phyloP scores from a whole-genome alignment of 1,284 basidiomycete genomes.

The Ganoderma multipileum region DNA sequence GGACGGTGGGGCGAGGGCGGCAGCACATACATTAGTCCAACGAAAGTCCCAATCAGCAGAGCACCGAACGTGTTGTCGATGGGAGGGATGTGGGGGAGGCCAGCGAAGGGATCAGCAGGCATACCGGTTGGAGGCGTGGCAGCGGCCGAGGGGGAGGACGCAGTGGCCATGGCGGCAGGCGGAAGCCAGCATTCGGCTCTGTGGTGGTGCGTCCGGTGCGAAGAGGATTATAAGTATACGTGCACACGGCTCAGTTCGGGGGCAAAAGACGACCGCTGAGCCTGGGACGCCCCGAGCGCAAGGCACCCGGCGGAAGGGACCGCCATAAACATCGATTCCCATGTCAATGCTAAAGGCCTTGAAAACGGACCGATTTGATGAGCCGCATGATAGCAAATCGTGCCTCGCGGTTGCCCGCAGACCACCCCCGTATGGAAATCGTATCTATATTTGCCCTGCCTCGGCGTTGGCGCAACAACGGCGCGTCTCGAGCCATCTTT shows the following conservation, averaged over 20 bases:
- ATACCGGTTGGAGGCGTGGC: neutral
- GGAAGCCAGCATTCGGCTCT: slow-evolving; percentile 2
- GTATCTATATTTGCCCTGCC: neutral
- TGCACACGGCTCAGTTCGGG: neutral
- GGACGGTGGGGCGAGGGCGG: neutral
- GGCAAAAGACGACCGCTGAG: neutral
- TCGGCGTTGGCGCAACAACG: neutral
- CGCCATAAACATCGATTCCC: neutral
- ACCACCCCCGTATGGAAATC: neutral
- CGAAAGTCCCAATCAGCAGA: slow-evolving; percentile 25
- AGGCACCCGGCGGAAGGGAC: neutral
- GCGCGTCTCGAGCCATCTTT: neutral
- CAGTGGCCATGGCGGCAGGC: neutral
- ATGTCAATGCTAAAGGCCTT: neutral
- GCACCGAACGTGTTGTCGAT: slow-evolving; percentile 28
- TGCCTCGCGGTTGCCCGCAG: neutral
- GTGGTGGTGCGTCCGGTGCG: neutral
- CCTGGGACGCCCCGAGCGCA: neutral
- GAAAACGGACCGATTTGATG: neutral
- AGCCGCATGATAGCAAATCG: neutral
- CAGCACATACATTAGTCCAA: slow-evolving; percentile 23
- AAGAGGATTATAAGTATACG: neutral
- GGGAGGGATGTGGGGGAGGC: slow-evolving; percentile 10
- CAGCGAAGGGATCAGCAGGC: slow-evolving; percentile 1
- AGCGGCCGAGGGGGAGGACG: neutral